Evolutionary conservation across 2,329 filamentous ascomycete species (phyloP), one percentile per base, ranked within the genome.

Genomic region (Penicillium sp.): DNA sequence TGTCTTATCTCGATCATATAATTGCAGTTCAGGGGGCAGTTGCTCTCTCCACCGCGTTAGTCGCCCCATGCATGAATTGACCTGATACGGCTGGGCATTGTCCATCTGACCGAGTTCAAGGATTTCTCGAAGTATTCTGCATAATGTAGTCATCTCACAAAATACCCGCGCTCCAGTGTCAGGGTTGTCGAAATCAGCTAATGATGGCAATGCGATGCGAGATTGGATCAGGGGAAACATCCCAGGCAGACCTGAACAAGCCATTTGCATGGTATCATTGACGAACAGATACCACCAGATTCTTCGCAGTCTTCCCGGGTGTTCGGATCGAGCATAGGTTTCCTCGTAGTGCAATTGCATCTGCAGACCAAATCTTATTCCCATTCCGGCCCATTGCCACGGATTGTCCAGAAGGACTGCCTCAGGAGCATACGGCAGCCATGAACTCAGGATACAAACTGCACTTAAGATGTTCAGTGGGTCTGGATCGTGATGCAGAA

Each of bases 361-460:
- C 11, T 46, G 43, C 7, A 46, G 18, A 3, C 28, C 43, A 3
- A 46, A 33, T 27, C 43, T 31, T 8, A 43, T 43, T 26, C 28
- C 43, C 43, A 43, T 46, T 10, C 43, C 40, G 8, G 27, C n/a
- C 43, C 43, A 46, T 26, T 46, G 40, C 39, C 40, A 46, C 7
- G 43, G 43, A 9, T 36, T 43, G 15, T 46, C 40, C 8, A 46
- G 23, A 9, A 39, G 29, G 18, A 43, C 27, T 14, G 23, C 39
- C 8, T 32, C 32, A 8, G 35, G 28, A 2, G 34, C 29, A 28
- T 41, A 44, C 19, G 41, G 41, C 15, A 33, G 33, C 41, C 41
- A 44, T 2, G 37, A 38, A 3, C 37, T 35, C 9, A 44, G 16
- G 8, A 44, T 36, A 3, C 37, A 41, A n/a, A 44, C 27, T 3